phyloP scores from a whole-genome alignment of 441 rosid species.

The Erodium texanum region DNA sequence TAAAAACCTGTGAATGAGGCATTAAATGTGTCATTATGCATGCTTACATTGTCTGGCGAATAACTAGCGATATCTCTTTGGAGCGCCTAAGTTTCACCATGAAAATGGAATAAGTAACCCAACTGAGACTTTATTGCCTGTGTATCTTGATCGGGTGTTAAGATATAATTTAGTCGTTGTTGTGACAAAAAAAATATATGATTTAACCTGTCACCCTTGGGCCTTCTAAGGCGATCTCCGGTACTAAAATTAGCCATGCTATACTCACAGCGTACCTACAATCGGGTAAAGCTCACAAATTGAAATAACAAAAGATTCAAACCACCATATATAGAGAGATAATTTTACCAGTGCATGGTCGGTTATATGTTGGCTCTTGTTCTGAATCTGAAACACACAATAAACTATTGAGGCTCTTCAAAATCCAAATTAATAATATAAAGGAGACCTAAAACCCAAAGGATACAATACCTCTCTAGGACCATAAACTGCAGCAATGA shows the following conservation, averaged over 20 bases:
- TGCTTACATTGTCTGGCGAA: constrained; percentile 91
- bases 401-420: neutral
- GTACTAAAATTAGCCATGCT: constrained; percentile 93
- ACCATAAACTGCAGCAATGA: constrained; percentile 89
- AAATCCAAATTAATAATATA: neutral
- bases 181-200: too few species aligned
- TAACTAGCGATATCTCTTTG: constrained; percentile 79
- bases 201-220: constrained; percentile 68
- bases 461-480: constrained; percentile 91
- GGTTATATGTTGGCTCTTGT: constrained; percentile 53
- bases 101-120: neutral
- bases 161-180: neutral
- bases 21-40: constrained; percentile 67
- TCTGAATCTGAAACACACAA: constrained; percentile 48
- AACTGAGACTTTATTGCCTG: too few species aligned
- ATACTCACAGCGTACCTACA: constrained; percentile 83
- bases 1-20: constrained; percentile 84
- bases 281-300: neutral
- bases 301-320: neutral
- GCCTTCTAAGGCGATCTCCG: constrained; percentile 82
- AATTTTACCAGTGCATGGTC: constrained; percentile 63
- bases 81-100: constrained; percentile 51
- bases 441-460: too few species aligned
- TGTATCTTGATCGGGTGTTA: neutral
- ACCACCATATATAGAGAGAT: neutral